Conservation (phyloP, 164 flowering plant species). For the Magnolia sinica region DNA sequence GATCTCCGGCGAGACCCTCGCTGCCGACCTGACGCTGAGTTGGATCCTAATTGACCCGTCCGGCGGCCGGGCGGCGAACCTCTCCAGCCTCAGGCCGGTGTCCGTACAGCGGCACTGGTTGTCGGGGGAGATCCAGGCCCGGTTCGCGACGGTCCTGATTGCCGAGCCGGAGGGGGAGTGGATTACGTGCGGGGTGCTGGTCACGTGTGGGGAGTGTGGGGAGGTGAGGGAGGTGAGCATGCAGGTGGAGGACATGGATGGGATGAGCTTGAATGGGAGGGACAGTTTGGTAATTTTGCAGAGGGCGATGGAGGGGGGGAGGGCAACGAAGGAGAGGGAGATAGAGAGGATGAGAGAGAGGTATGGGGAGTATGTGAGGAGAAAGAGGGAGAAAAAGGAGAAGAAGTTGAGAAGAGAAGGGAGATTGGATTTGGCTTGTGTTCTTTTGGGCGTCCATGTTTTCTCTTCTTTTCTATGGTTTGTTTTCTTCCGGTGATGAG, state of each 20-base stretch:
- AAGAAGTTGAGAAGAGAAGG: slow-evolving; percentile 31
- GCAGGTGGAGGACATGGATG: slow-evolving; percentile 71
- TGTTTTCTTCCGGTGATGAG: slow-evolving; percentile 9
- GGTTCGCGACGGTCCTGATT: slow-evolving; percentile 38
- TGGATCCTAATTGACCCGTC: slow-evolving; percentile 43
- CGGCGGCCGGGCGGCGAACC: slow-evolving; percentile 45
- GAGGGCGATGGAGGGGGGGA: slow-evolving; percentile 32
- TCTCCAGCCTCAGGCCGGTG: slow-evolving; percentile 53
- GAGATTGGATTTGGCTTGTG: slow-evolving; percentile 32
- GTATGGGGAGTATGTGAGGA: slow-evolving; percentile 32
- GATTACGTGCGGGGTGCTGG: slow-evolving; percentile 39
- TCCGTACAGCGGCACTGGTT: slow-evolving; percentile 60
- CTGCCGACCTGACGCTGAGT: slow-evolving; percentile 36
- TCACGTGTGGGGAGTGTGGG: slow-evolving; percentile 37
- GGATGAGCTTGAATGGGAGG: slow-evolving; percentile 47
- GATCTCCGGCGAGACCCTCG: slow-evolving; percentile 13
- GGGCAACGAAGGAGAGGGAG: slow-evolving; percentile 13
- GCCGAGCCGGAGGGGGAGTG: slow-evolving; percentile 18
- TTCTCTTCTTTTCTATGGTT: slow-evolving; percentile 23
- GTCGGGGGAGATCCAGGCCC: slow-evolving; percentile 44
- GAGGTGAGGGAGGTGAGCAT: slow-evolving; percentile 64
- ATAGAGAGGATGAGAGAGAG: slow-evolving; percentile 27
- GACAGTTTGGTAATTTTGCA: slow-evolving; percentile 48
- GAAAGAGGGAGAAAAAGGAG: slow-evolving; percentile 32
- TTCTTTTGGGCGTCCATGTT: slow-evolving; percentile 19